phyloP scores from a whole-genome alignment of 345 rosid genomes.

The Eutrema yunnanense region DNA sequence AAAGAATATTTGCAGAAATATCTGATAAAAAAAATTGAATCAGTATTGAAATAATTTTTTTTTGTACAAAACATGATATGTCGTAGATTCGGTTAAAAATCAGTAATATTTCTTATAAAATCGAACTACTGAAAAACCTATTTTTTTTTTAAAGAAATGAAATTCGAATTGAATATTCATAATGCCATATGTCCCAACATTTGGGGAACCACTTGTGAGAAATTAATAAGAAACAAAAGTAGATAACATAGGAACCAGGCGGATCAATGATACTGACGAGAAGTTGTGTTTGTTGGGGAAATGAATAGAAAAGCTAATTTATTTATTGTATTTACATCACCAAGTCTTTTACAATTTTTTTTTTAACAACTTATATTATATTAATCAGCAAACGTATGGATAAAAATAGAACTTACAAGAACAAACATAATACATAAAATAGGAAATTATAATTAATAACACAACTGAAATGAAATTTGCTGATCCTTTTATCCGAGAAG shows the following conservation, averaged over 20 bases:
- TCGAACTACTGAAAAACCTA: not conserved
- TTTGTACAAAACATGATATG: not conserved
- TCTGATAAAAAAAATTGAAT: not conserved
- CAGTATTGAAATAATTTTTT: not conserved
- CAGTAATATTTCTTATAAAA: not conserved
- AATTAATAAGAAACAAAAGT: constrained; percentile 5
- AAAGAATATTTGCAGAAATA: too few species aligned
- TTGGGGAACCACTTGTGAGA: not conserved
- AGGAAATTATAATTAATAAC: too few species aligned
- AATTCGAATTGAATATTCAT: not conserved
- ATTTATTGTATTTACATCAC: not conserved
- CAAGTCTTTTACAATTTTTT: not conserved
- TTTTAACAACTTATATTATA: too few species aligned
- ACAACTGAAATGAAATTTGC: too few species aligned
- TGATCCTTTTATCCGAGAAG: too few species aligned
- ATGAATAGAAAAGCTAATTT: not conserved
- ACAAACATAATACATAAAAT: too few species aligned
- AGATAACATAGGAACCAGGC: not conserved
- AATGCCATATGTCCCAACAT: not conserved
- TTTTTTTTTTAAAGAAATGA: too few species aligned
- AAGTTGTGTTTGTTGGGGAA: constrained; percentile 2
- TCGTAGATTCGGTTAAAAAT: not conserved
- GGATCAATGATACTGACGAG: not conserved
- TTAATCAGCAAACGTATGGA: too few species aligned
- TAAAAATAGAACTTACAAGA: too few species aligned